phyloP scores from a whole-genome alignment of 805 yeast species.

The Schwanniomyces polymorphus region DNA sequence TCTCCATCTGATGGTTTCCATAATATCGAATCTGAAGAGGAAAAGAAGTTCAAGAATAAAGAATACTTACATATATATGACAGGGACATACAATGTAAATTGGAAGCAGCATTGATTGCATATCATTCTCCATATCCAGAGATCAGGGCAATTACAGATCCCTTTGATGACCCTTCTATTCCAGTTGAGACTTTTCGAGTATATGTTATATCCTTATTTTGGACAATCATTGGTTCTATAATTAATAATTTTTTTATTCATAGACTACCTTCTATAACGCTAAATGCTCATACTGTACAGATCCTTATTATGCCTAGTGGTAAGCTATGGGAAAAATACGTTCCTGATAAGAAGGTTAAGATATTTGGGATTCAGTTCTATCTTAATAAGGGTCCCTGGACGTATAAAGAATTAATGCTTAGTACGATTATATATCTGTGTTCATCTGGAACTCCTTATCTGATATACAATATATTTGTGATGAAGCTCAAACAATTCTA shows the following conservation, averaged over 20 bases:
- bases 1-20: slow-evolving; percentile 14
- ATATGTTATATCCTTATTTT: slow-evolving; percentile 36
- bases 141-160: slow-evolving; percentile 38
- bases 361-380: slow-evolving; percentile 23
- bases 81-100: slow-evolving; percentile 33
- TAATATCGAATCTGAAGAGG: slow-evolving; percentile 3
- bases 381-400: slow-evolving; percentile 45
- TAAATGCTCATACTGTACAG: slow-evolving; percentile 40
- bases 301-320: slow-evolving; percentile 41
- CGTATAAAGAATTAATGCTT: slow-evolving; percentile 46
- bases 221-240: slow-evolving; percentile 43
- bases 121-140: slow-evolving; percentile 45
- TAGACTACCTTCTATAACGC: slow-evolving; percentile 34
- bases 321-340: slow-evolving; percentile 34
- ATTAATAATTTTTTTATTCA: slow-evolving; percentile 44
- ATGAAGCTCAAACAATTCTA: slow-evolving; percentile 44
- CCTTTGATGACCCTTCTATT: slow-evolving; percentile 32
- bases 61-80: slow-evolving; percentile 24
- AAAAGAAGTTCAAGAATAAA: slow-evolving; percentile 13
- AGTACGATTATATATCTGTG: slow-evolving; percentile 44
- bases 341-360: slow-evolving; percentile 24
- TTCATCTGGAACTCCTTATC: slow-evolving; percentile 43
- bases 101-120: slow-evolving; percentile 39
- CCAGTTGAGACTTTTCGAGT: slow-evolving; percentile 39
- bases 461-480: slow-evolving; percentile 41